phyloP scores from a whole-genome alignment of 2,329 filamentous ascomycete species.

The Camillea tinctor region DNA sequence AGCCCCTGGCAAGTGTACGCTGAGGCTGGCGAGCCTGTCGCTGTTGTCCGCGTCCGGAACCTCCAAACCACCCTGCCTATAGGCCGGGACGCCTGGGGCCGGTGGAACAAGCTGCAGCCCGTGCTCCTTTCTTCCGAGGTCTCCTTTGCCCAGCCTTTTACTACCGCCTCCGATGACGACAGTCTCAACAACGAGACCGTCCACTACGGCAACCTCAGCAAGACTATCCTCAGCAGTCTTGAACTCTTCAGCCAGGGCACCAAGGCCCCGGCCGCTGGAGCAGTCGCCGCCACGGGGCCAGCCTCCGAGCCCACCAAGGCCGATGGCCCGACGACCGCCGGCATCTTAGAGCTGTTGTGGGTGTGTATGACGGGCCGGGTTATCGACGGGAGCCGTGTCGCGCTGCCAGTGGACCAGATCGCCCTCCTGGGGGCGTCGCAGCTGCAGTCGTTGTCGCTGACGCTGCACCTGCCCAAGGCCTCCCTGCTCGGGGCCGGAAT shows the following conservation, averaged over 20 bases:
- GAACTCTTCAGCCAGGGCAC: conserved; percentile 23
- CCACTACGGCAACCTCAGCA: conserved; percentile 72
- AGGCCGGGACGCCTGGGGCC: conserved; percentile 69
- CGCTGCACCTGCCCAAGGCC: conserved; percentile 64
- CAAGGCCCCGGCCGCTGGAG: conserved; percentile 20
- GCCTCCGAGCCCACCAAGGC: conserved; percentile 13
- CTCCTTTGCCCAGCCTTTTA: conserved; percentile 55
- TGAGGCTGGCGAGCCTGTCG: conserved; percentile 44
- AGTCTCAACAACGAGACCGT: conserved; percentile 67
- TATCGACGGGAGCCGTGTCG: conserved; percentile 32
- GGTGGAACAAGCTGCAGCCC: conserved; percentile 58
- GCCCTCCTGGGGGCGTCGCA: conserved; percentile 36
- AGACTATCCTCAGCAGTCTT: conserved; percentile 55
- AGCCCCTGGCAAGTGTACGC: conserved; percentile 39
- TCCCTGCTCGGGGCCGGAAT: conserved; percentile 63
- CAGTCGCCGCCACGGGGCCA: conserved; percentile 35
- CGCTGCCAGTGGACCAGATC: conserved; percentile 28
- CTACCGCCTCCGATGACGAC: conserved; percentile 57
- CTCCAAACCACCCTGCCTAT: conserved; percentile 56
- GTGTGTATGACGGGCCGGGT: conserved; percentile 36
- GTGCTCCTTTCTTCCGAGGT: conserved; percentile 60
- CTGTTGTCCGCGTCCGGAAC: conserved; percentile 60
- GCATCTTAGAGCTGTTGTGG: conserved; percentile 40
- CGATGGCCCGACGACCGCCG: conserved; percentile 20
- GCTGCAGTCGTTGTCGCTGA: conserved; percentile 50